Evolutionary conservation across 257 asterid genomes (phyloP).

Genomic region (Misopates orontium): DNA sequence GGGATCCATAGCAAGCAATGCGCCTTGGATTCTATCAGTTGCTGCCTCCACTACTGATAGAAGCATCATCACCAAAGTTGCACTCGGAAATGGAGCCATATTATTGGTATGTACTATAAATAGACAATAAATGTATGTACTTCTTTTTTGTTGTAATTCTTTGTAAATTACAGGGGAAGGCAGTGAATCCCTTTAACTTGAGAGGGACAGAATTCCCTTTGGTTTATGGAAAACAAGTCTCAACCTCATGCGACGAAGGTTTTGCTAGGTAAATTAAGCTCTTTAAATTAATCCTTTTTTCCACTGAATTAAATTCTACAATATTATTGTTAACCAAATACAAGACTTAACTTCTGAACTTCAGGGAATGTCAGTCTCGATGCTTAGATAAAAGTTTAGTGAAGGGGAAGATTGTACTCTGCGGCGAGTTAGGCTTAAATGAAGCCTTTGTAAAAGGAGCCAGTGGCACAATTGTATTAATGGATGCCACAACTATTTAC

Average conservation of each 20-base stretch:
- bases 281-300: background rate
- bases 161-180: slow-evolving; percentile 16
- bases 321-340: background rate
- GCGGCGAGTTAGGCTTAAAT: background rate
- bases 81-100: slow-evolving; percentile 30
- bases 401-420: slow-evolving; percentile 32
- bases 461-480: background rate
- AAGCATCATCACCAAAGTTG: slow-evolving; percentile 14
- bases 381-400: slow-evolving; percentile 26
- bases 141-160: background rate
- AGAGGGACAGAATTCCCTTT: slow-evolving; percentile 21
- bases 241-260: background rate
- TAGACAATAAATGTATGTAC: background rate
- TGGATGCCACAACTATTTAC: background rate
- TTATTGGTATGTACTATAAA: slow-evolving; percentile 9
- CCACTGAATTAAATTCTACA: background rate
- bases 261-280: background rate
- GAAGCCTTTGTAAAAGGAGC: slow-evolving; percentile 23
- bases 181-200: slow-evolving; percentile 26
- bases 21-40: slow-evolving; percentile 33
- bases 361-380: background rate
- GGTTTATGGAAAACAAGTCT: slow-evolving; percentile 19
- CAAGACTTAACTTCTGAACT: too few relatives aligned
- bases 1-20: slow-evolving; percentile 3
- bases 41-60: slow-evolving; percentile 33